These are phyloP conservation scores for Tricholoma sp. DNA, from an alignment of 768 basidiomycete genomes.

Conservation along the genomic window DNA sequence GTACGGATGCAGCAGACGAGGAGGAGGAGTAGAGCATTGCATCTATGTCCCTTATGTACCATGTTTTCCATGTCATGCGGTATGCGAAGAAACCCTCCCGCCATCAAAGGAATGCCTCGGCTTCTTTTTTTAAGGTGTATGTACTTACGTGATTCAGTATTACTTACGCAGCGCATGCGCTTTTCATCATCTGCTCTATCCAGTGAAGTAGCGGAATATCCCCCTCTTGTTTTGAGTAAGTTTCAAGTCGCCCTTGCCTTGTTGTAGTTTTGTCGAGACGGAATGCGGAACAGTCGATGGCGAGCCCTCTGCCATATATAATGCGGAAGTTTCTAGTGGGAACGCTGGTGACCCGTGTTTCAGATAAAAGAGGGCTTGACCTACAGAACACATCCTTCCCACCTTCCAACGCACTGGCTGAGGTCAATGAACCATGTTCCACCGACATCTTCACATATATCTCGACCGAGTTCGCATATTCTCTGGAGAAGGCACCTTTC, in stretches of 20 bases:
- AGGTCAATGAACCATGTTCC: conserved; percentile 79
- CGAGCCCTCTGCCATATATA: conserved; percentile 42
- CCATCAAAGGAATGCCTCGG: too few relatives aligned
- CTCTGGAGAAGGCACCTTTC: conserved; percentile 62
- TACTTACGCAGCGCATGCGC: conserved; percentile 17
- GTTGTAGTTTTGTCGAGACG: conserved; percentile 38
- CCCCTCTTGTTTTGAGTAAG: conserved; percentile 32
- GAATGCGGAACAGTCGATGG: conserved; percentile 56
- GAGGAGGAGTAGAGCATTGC: conserved; percentile 55
- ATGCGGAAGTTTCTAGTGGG: conserved; percentile 57
- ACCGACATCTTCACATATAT: conserved; percentile 45
- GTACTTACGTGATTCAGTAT: not conserved
- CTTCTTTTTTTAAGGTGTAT: too few relatives aligned
- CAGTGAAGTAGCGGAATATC: conserved; percentile 43
- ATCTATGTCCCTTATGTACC: conserved; percentile 4
- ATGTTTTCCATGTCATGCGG: conserved; percentile 1
- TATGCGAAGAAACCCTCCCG: not conserved
- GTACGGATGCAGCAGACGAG: conserved; percentile 49
- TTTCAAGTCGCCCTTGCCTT: conserved; percentile 35
- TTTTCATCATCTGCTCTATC: conserved; percentile 46
- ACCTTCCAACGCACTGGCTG: conserved; percentile 67
- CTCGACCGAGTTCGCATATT: conserved; percentile 63
- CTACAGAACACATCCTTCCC: conserved; percentile 76
- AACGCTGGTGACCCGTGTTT: not conserved
- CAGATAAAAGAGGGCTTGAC: conserved; percentile 23